Base-by-base conservation (phyloP, 164 flowering plant genomes). In the Sextonia rubra region DNA sequence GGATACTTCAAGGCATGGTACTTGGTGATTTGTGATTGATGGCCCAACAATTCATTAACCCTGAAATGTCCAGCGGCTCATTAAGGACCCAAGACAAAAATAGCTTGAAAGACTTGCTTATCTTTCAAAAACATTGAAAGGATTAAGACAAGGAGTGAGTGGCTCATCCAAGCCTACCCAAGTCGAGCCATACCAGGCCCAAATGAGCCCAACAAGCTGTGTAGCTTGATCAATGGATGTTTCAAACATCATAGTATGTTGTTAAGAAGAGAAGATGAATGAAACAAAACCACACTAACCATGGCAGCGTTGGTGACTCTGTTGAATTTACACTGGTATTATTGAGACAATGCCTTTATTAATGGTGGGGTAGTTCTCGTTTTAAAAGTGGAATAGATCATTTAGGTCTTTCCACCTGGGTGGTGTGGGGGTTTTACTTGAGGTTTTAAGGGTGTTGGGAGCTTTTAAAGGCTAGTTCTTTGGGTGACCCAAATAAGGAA, bases 401-500 rank as follows among this genome's bases (percentile, higher is more conserved):
- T 60, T 27, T 44, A 61, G 74, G 32, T 60, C 47, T n/a, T 32
- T 29, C 64, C 74, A 71, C 74, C 76, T 73, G 73, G 75, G 58
- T 76, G 75, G 58, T 74, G 80, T 69, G 66, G 64, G 49, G 72
- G 76, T 65, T 47, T 78, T 78, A 75, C 55, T 52, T 62, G 64
- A 47, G 71, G 47, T 66, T 58, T 69, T 58, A 47, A 66, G 80
- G 83, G 80, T 78, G 85, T 82, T 84, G 86, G 82, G 82, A 75
- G 85, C 86, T 78, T 84, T 83, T 73, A 83, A 79, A 78, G 62
- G 69, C 49, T 75, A 62, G 79, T 73, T 80, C 75, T 73, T 78
- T 76, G 78, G 78, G 82, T 76, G 83, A 85, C 77, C 85, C 81
- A 82, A 79, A 75, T 82, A 71, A 27, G 85, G 88, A 85, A 80